These are phyloP conservation scores for Coemansia sp. DNA, from an alignment of 192 early-diverging fungal genomes.

Conservation along the genomic window DNA sequence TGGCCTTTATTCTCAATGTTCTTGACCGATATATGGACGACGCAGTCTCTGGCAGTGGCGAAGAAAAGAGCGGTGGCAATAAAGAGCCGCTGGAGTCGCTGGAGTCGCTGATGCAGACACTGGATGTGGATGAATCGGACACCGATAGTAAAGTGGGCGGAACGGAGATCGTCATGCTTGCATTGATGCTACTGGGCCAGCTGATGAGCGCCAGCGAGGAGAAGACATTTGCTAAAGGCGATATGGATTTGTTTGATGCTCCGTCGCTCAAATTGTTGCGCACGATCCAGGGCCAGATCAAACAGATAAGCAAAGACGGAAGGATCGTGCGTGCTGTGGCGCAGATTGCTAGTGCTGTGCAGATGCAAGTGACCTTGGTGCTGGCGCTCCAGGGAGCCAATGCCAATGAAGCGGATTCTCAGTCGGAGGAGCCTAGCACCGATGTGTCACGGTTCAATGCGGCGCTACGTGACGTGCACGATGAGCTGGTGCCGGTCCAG, in stretches of 20 bases:
- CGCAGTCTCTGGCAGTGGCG: neutral
- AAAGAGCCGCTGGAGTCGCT: slow-evolving; percentile 14
- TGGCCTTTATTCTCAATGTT: slow-evolving; percentile 67
- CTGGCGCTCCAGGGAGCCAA: slow-evolving; percentile 35
- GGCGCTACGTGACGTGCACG: slow-evolving; percentile 75
- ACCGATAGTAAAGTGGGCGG: slow-evolving; percentile 37
- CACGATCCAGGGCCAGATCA: slow-evolving; percentile 16
- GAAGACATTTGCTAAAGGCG: slow-evolving; percentile 22
- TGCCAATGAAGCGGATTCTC: neutral
- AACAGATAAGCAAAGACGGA: slow-evolving; percentile 4
- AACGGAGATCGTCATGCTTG: slow-evolving; percentile 59
- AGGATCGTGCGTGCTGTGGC: neutral
- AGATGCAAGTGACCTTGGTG: slow-evolving; percentile 29
- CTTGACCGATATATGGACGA: slow-evolving; percentile 48
- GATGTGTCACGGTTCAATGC: slow-evolving; percentile 64
- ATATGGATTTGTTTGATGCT: slow-evolving; percentile 8
- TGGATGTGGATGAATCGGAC: neutral
- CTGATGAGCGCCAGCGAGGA: slow-evolving; percentile 60
- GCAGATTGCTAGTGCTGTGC: slow-evolving; percentile 12
- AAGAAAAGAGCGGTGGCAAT: neutral
- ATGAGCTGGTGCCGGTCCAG: slow-evolving; percentile 77
- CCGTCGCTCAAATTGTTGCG: slow-evolving; percentile 30
- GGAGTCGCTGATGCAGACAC: slow-evolving; percentile 10
- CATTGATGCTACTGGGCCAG: slow-evolving; percentile 64
- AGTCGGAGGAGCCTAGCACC: slow-evolving; percentile 15